Percentiles rank a stretch among this genome's conserved stretches.
Evolutionary conservation across 2,329 filamentous ascomycete genomes (phyloP).

Genomic region (Apiospora sp.): DNA sequence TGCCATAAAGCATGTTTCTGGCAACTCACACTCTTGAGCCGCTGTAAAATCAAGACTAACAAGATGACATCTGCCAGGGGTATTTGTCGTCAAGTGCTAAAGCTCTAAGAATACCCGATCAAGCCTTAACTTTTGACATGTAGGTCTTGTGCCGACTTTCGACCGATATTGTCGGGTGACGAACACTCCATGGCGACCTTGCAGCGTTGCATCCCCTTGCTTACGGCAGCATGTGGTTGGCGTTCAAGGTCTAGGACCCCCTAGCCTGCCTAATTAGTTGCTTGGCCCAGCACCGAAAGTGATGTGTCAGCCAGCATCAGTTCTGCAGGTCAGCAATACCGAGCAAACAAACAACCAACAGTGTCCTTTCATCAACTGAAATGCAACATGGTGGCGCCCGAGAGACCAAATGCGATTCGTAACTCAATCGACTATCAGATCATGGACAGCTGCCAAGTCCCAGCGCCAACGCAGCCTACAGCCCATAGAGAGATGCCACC

Average conservation of each 20-base stretch:
- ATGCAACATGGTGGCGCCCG: background rate
- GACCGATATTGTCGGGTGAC: background rate
- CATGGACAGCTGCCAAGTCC: background rate
- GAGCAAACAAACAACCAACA: background rate
- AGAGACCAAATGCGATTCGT: background rate
- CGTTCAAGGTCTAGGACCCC: background rate
- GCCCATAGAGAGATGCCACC: background rate
- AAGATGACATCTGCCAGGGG: background rate
- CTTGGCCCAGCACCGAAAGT: background rate
- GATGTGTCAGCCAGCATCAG: background rate
- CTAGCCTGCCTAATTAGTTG: background rate
- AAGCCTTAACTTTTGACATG: background rate
- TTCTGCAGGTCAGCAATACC: background rate
- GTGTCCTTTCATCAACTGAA: background rate
- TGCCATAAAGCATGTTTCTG: background rate
- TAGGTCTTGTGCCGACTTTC: background rate
- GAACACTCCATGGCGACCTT: background rate
- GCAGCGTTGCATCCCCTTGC: constrained; percentile 10
- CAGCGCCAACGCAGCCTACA: background rate
- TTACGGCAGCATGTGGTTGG: constrained; percentile 1
- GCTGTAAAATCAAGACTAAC: background rate
- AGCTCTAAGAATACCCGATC: background rate
- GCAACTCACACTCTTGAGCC: background rate
- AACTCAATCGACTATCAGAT: background rate
- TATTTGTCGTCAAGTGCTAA: background rate